Base-by-base conservation (phyloP, 2,329 filamentous ascomycete genomes). In the Colletotrichum scovillei region DNA sequence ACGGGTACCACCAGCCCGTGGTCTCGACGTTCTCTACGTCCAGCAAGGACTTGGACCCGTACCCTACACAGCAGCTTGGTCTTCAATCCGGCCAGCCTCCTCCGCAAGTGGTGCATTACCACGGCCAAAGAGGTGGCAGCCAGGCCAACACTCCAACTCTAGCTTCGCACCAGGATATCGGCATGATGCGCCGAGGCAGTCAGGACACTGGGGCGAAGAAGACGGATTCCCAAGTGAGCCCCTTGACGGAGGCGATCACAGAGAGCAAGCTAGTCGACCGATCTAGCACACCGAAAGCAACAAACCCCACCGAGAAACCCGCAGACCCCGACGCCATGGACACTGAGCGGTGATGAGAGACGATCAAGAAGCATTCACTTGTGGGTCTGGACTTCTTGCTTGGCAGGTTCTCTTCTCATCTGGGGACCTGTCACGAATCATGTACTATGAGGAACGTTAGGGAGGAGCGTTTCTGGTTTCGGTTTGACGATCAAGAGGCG, bases 1-100 rank as follows among this genome's bases (percentile, higher is more conserved):
- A 92, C 79, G 91, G 90, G n/a, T 92, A 92, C 77, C 90, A 91
- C 78, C 90, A 92, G 79, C 91, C 91, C 5, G 85, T 92, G 26
- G 88, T 93, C 56, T 93, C 91, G 57, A 92, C 90, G 26, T 93
- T 93, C 77, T 93, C 91, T 46, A 93, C 91, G 1, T 93, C 91
- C 11, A 92, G 91, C 81, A 92, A 91, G 79, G 91, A 93, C 78
- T 83, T 93, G 38, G 89, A 93, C 77, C 91, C 89, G 0, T 93
- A 93, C 78, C 91, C 91, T 5, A 92, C 90, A 32, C 89, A 92
- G 76, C 85, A 92, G 63, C 82, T 92, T 5, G 91, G 90, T 19
- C 87, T 89, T 2, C 89, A 91, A 76, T 88, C 88, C 52, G 90
- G 90, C 19, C 90, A 92, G 79, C 85, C 88, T 19, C 90, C 90